Percentiles rank a stretch among this genome's conserved stretches.
phyloP scores from a whole-genome alignment of 2,329 filamentous ascomycete species.

The Pezicula neosporulosa region DNA sequence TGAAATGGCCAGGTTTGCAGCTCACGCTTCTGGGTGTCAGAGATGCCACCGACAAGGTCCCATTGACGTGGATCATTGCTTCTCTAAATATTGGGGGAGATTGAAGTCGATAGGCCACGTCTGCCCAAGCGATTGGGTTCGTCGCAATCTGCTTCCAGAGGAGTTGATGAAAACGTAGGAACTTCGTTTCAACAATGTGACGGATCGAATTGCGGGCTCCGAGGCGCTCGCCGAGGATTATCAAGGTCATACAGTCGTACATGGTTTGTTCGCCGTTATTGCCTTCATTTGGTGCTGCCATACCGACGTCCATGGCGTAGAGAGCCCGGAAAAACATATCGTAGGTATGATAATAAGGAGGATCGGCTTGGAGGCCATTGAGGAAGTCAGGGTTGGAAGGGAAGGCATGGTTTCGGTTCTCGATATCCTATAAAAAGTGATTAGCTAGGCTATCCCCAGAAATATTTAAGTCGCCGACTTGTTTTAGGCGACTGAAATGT shows the following conservation, averaged over 20 bases:
- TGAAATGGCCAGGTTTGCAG: slow-evolving; percentile 1
- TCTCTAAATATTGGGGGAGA: slow-evolving; percentile 26
- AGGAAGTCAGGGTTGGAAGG: not conserved
- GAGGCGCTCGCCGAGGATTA: slow-evolving; percentile 19
- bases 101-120: slow-evolving; percentile 18
- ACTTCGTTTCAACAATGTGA: slow-evolving; percentile 17
- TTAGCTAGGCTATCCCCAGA: not conserved
- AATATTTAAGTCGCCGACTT: too few relatives aligned
- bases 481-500: too few relatives aligned
- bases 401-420: not conserved
- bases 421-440: not conserved
- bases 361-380: not conserved
- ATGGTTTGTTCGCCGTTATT: slow-evolving; percentile 6
- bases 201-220: slow-evolving; percentile 13
- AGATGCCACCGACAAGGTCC: slow-evolving; percentile 10
- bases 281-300: slow-evolving; percentile 6
- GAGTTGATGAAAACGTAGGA: slow-evolving; percentile 18
- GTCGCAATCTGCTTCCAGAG: slow-evolving; percentile 20
- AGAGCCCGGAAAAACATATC: slow-evolving; percentile 25
- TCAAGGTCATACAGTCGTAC: slow-evolving; percentile 13
- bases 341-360: slow-evolving; percentile 16
- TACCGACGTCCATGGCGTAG: slow-evolving; percentile 14
- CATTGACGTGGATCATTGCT: slow-evolving; percentile 22
- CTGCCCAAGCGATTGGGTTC: slow-evolving; percentile 20
- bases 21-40: slow-evolving; percentile 1